These are phyloP conservation scores for Cichorium intybus DNA, from an alignment of 140 eudicot species.

Conservation along the genomic window DNA sequence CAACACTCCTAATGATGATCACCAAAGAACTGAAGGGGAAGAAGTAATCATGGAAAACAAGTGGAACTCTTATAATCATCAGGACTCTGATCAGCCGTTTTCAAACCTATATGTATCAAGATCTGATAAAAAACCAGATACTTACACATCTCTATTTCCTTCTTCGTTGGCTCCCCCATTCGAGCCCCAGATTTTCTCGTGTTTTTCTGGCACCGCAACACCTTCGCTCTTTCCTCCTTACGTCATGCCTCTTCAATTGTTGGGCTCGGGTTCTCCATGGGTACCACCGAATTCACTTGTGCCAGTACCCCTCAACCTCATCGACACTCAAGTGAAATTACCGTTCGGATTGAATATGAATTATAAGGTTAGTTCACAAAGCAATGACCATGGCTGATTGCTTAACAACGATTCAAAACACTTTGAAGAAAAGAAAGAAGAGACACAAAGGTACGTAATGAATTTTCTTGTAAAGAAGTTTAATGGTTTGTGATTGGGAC, in stretches of 20 bases:
- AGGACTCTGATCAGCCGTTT: constrained; percentile 38
- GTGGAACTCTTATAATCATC: constrained; percentile 30
- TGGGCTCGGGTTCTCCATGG: constrained; percentile 31
- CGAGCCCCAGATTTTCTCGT: constrained; percentile 37
- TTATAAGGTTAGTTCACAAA: constrained; percentile 28
- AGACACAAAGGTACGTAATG: background rate
- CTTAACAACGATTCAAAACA: background rate
- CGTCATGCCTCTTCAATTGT: constrained; percentile 30
- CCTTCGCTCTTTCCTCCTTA: constrained; percentile 34
- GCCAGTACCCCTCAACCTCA: constrained; percentile 39
- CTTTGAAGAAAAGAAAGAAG: background rate
- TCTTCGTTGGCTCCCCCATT: constrained; percentile 34
- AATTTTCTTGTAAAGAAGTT: background rate
- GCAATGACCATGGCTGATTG: constrained; percentile 16
- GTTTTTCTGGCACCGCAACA: constrained; percentile 24
- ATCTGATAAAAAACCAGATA: constrained; percentile 34
- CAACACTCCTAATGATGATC: background rate
- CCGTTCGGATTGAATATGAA: constrained; percentile 29
- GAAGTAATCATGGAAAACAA: constrained; percentile 19
- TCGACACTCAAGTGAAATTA: constrained; percentile 24
- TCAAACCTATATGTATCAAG: constrained; percentile 53
- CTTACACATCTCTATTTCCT: constrained; percentile 1
- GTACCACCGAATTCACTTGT: constrained; percentile 31
- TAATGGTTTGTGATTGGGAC: constrained; percentile 8
- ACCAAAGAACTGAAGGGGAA: constrained; percentile 12